Conservation (phyloP, 495 filamentous ascomycete genomes). For the Talaromyces proteolyticus region DNA sequence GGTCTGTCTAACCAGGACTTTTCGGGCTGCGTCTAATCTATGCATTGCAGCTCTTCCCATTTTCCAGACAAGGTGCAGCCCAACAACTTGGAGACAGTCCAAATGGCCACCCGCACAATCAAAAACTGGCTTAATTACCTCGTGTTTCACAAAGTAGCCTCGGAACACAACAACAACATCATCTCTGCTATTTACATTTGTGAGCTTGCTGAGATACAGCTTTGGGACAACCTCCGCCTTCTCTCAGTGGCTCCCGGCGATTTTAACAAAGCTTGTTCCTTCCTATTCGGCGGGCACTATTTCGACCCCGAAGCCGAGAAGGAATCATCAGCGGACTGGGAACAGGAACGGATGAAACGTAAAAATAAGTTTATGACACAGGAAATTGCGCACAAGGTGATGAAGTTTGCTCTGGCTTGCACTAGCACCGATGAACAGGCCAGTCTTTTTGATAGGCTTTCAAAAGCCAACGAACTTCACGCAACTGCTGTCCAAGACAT, state of each 20-base stretch:
- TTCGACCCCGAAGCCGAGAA: constrained; percentile 13
- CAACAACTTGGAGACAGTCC: constrained; percentile 40
- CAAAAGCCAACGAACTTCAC: constrained; percentile 14
- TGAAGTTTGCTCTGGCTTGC: constrained; percentile 37
- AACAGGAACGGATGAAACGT: constrained; percentile 27
- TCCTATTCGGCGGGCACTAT: constrained; percentile 50
- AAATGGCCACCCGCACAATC: constrained; percentile 53
- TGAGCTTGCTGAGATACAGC: constrained; percentile 59
- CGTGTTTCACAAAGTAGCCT: constrained; percentile 75
- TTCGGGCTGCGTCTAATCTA: neutral
- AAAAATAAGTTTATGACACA: constrained; percentile 22
- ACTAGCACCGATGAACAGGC: constrained; percentile 32
- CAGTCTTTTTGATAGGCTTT: constrained; percentile 20
- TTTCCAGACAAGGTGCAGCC: constrained; percentile 39
- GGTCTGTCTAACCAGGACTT: neutral
- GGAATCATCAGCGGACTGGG: constrained; percentile 18
- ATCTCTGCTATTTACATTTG: constrained; percentile 61
- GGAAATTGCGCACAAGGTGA: constrained; percentile 33
- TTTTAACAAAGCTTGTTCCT: constrained; percentile 66
- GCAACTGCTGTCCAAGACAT: constrained; percentile 35
- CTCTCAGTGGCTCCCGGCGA: constrained; percentile 53
- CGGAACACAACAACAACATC: constrained; percentile 67
- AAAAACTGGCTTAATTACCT: constrained; percentile 89
- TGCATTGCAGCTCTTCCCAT: constrained; percentile 36
- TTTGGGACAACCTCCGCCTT: constrained; percentile 48